phyloP scores from a whole-genome alignment of 768 basidiomycete genomes.

The Russula dissimulans region DNA sequence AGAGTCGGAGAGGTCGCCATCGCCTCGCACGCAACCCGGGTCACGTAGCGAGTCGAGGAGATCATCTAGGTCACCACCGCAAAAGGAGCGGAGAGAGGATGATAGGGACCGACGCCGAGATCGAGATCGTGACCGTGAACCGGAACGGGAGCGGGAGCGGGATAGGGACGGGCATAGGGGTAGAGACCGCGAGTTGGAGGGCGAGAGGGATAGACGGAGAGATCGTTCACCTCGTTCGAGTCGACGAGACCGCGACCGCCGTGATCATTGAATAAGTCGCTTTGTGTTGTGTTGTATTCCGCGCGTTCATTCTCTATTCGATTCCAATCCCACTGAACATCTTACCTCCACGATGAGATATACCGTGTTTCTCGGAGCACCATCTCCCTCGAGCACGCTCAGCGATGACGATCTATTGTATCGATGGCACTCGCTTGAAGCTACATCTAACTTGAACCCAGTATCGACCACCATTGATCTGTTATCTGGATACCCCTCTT shows the following conservation, averaged over 20 bases:
- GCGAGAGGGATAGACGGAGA: too few relatives aligned
- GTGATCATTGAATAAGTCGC: background rate
- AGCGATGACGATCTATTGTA: slow-evolving; percentile 28
- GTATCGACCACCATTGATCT: slow-evolving; percentile 16
- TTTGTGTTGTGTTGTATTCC: background rate
- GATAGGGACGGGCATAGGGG: too few relatives aligned
- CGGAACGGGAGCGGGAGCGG: too few relatives aligned
- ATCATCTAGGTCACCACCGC: slow-evolving; percentile 1
- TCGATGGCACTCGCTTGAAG: slow-evolving; percentile 41
- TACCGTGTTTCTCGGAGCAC: slow-evolving; percentile 47
- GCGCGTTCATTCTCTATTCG: background rate
- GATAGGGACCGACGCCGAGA: slow-evolving; percentile 7
- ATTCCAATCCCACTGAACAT: background rate
- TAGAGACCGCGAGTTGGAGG: too few relatives aligned
- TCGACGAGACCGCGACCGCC: slow-evolving; percentile 4
- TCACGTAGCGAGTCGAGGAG: slow-evolving; percentile 7
- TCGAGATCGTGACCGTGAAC: background rate
- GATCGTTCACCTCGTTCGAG: background rate
- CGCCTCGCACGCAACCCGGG: background rate
- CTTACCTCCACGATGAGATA: slow-evolving; percentile 22
- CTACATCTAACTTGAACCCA: slow-evolving; percentile 9
- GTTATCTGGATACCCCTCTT: slow-evolving; percentile 25
- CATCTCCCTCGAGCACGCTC: slow-evolving; percentile 27
- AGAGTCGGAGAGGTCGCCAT: slow-evolving; percentile 32
- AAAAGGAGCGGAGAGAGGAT: slow-evolving; percentile 6